These are phyloP conservation scores for Kodamaea derodonti DNA, from an alignment of 1,139 yeast genomes.

Conservation along the genomic window DNA sequence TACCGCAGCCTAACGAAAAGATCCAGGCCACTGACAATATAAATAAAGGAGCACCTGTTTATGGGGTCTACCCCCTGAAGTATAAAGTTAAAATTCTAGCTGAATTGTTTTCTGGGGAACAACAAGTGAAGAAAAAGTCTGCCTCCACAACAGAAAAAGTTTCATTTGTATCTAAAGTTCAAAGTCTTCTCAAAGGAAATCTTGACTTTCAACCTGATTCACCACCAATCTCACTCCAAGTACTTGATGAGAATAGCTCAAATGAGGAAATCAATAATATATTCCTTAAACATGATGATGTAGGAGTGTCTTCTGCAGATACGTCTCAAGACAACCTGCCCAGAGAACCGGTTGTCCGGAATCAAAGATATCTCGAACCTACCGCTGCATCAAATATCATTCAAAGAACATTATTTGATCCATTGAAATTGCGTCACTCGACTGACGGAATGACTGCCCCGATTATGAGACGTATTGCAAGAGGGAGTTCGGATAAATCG, in stretches of 20 bases:
- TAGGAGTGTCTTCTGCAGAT: background rate
- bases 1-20: background rate
- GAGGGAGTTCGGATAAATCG: too few relatives aligned
- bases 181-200: background rate
- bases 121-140: background rate
- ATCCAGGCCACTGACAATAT: background rate
- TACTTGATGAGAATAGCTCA: background rate
- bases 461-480: constrained; percentile 1
- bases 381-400: constrained; percentile 1
- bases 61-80: constrained; percentile 1
- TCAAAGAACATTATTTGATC: constrained; percentile 2
- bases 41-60: background rate
- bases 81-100: constrained; percentile 1
- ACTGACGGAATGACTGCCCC: constrained; percentile 1
- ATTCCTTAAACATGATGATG: constrained; percentile 1
- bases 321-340: background rate
- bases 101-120: background rate
- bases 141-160: background rate
- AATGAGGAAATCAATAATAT: background rate
- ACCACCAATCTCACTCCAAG: background rate
- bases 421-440: constrained; percentile 1
- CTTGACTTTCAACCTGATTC: background rate
- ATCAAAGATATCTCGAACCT: constrained; percentile 1
- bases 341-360: background rate
- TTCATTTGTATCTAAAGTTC: constrained; percentile 1